Base-by-base conservation (phyloP, 2,329 filamentous ascomycete species). In the Amylocarpus encephaloides region DNA sequence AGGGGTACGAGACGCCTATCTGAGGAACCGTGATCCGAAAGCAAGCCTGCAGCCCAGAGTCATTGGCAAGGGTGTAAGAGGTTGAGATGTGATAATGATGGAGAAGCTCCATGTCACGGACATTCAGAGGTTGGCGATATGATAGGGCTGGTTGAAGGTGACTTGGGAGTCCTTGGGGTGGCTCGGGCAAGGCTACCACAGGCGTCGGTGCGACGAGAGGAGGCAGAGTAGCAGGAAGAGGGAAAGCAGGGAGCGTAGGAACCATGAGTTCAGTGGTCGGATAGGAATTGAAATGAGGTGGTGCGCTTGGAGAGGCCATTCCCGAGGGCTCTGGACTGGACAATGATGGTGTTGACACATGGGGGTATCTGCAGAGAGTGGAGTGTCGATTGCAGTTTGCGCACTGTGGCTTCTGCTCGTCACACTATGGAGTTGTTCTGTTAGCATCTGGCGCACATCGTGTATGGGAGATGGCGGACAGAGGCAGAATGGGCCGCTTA, bases 371-470 rank as follows among this genome's bases (percentile, higher is more conserved):
- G 38, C 49, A 51, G n/a, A 29, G 39, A 22, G 41, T 35, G 16
- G 38, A 26, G 18, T 51, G 49, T 33, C 44, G 36, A 13, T 19
- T 51, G 46, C 67, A 70, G 35, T 67, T 65, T 11, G 64, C 52
- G 43, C 67, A 70, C 5, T 66, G 67, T 19, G 67, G 67, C 1
- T 66, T 66, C 52, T 62, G 58, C 29, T 70, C 67, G 29, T 70
- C 67, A 46, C 67, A 70, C 67, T 69, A 45, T 4, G 10, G 22
- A 15, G 36, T 39, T 6, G 32, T 33, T n/a, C 18, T 30, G 26
- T 42, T 36, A 34, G 46, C n/a, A 39, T 16, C 29, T 35, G 13
- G n/a, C n/a, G 46, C n/a, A 39, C 11, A 29, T 35, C 10, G n/a
- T 10, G 9, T 10, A 15, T 15, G 15, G 15, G 18, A 18, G 3